Conservation (phyloP, 768 basidiomycete species). For the Suillus paluster region DNA sequence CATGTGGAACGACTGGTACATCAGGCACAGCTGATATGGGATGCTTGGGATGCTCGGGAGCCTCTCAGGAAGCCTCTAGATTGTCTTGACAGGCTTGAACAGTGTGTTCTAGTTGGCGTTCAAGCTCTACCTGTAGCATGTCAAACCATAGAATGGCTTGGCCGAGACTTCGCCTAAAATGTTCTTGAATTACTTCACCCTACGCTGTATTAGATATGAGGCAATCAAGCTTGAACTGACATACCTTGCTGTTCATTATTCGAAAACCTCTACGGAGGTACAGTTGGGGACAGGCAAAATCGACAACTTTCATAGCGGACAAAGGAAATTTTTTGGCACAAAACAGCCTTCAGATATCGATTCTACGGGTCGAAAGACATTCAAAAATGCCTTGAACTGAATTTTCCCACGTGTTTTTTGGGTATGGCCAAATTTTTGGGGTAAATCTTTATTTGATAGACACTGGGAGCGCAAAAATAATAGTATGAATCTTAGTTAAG, state of each 20-base stretch:
- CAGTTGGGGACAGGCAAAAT: not conserved
- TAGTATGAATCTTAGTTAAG: slow-evolving; percentile 20
- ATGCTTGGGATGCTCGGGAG: too few species aligned
- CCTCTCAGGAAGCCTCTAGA: too few species aligned
- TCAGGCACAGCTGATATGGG: too few species aligned
- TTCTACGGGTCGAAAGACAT: too few species aligned
- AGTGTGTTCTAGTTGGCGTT: not conserved
- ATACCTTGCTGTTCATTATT: too few species aligned
- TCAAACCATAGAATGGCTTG: slow-evolving; percentile 35
- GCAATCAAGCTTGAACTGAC: too few species aligned
- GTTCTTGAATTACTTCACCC: slow-evolving; percentile 24
- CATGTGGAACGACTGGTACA: too few species aligned
- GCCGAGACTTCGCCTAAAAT: slow-evolving; percentile 33
- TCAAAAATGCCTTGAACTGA: too few species aligned
- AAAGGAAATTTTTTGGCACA: not conserved
- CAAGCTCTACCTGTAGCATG: slow-evolving; percentile 16
- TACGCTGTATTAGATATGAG: not conserved
- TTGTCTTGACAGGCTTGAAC: too few species aligned
- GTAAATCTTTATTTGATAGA: too few species aligned
- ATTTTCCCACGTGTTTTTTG: too few species aligned
- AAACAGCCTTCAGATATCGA: not conserved
- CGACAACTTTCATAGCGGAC: not conserved
- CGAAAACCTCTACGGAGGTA: not conserved
- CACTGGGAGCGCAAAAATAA: not conserved
- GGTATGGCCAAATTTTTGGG: too few species aligned